Base-by-base conservation (phyloP, 2,329 filamentous ascomycete species). In the Fonsecaea monophora region DNA sequence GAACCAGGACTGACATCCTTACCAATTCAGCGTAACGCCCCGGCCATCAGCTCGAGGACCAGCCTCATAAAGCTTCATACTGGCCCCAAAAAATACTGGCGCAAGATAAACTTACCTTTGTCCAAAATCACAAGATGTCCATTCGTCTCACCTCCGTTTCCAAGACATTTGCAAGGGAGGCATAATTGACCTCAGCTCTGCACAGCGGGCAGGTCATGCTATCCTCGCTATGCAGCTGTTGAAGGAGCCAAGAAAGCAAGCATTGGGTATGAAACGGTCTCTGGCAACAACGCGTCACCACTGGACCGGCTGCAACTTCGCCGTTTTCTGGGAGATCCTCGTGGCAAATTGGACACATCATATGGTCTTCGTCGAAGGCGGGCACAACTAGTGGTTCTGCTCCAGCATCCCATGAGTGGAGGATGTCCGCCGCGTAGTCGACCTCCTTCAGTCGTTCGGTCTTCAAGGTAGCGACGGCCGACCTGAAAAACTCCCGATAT, bases 181-280 rank as follows among this genome's bases (percentile, higher is more conserved):
- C 30, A 10, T 6, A n/a, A 15, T 35, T 12, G 9, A 34, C 12
- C n/a, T 25, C 15, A 32, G 10, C 30, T 30, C 42, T 30, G n/a
- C 57, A 60, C 57, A 34, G 6, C 12, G 40, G 57, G 40, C 57
- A 60, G 40, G 25, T 45, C 7, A 34, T 18, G 5, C 4, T 10
- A 40, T 48, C n/a, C 5, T 34, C 21, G 9, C 15, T 10, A 13
- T 60, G 15, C 4, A 60, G 5, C 40, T 45, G 5, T 21, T 34
- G 1, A 25, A 60, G 5, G n/a, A 48, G 8, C 40, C 57, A 60
- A 5, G 30, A 32, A 40, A 48, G 38, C 12, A 60, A 8, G 13
- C 57, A 60, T 9, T 18, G 25, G 7, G 21, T 7, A 18, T 60
- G 37, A 10, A 60, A 60, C 6, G 57, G 57, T n/a, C 45, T 50